Conservation (phyloP, 768 basidiomycete species). For the Pilatotrama ljubarskyi region DNA sequence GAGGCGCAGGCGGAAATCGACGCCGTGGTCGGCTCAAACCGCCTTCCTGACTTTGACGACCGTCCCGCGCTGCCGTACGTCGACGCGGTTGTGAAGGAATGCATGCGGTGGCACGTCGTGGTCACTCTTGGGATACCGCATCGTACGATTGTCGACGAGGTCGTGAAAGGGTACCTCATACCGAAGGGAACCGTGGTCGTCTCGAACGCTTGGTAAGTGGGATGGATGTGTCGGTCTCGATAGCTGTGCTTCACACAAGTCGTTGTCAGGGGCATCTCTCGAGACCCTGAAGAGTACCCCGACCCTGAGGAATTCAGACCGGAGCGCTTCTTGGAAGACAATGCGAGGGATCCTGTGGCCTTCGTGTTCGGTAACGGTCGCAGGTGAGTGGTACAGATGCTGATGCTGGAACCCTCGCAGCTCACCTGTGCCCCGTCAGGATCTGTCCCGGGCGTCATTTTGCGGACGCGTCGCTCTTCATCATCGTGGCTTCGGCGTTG, state of each 20-base stretch:
- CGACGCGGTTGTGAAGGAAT: constrained; percentile 29
- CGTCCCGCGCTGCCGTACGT: constrained; percentile 26
- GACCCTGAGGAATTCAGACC: constrained; percentile 21
- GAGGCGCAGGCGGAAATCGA: constrained; percentile 33
- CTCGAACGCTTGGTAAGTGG: neutral
- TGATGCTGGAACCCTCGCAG: neutral
- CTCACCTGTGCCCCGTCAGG: neutral
- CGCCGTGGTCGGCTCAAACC: constrained; percentile 25
- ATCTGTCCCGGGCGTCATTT: constrained; percentile 22
- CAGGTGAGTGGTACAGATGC: neutral
- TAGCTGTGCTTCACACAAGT: neutral
- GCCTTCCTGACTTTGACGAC: constrained; percentile 30
- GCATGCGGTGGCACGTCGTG: constrained; percentile 27
- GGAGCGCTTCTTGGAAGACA: constrained; percentile 6
- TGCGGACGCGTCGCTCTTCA: constrained; percentile 14
- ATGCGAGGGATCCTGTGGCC: constrained; percentile 1
- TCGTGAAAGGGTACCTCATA: constrained; percentile 27
- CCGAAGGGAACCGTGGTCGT: constrained; percentile 32
- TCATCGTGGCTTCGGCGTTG: constrained; percentile 15
- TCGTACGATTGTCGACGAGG: constrained; percentile 19
- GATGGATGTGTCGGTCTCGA: neutral
- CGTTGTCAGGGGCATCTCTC: constrained; percentile 13
- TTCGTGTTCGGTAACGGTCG: constrained; percentile 21
- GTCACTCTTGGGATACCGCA: constrained; percentile 27
- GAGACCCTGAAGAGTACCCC: constrained; percentile 4